Conservation (phyloP, 805 yeast species). For the Candida nemodendra region DNA sequence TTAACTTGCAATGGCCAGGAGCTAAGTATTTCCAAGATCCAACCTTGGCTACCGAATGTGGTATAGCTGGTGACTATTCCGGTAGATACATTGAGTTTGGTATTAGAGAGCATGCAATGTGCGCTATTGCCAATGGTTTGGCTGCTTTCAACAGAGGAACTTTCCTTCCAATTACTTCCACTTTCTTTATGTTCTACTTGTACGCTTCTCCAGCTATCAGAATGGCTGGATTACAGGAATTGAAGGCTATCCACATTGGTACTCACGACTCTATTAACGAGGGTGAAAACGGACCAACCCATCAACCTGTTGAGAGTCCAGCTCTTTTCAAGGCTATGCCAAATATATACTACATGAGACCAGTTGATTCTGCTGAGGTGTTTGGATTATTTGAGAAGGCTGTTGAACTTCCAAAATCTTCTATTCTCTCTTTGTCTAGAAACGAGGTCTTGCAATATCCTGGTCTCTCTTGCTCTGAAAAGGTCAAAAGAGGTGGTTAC, state of each 20-base stretch:
- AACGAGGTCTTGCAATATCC: constrained; percentile 90
- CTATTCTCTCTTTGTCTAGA: constrained; percentile 75
- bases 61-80: constrained; percentile 70
- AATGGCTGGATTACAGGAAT: constrained; percentile 79
- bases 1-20: constrained; percentile 80
- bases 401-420: constrained; percentile 55
- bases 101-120: constrained; percentile 99
- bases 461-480: constrained; percentile 81
- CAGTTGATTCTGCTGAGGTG: constrained; percentile 88
- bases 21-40: constrained; percentile 94
- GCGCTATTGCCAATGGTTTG: constrained; percentile 96
- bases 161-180: constrained; percentile 45
- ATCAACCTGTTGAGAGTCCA: constrained; percentile 79
- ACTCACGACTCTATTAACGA: constrained; percentile 88
- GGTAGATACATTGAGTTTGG: constrained; percentile 97
- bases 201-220: constrained; percentile 87
- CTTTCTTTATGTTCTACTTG: constrained; percentile 82
- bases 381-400: constrained; percentile 78
- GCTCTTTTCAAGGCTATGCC: constrained; percentile 79
- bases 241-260: constrained; percentile 82
- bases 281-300: constrained; percentile 94
- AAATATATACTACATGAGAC: constrained; percentile 84
- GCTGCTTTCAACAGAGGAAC: constrained; percentile 96
- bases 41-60: constrained; percentile 41
- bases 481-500: constrained; percentile 95